Conservation (phyloP, 2,329 filamentous ascomycete genomes). For the Colletotrichum somersetense region DNA sequence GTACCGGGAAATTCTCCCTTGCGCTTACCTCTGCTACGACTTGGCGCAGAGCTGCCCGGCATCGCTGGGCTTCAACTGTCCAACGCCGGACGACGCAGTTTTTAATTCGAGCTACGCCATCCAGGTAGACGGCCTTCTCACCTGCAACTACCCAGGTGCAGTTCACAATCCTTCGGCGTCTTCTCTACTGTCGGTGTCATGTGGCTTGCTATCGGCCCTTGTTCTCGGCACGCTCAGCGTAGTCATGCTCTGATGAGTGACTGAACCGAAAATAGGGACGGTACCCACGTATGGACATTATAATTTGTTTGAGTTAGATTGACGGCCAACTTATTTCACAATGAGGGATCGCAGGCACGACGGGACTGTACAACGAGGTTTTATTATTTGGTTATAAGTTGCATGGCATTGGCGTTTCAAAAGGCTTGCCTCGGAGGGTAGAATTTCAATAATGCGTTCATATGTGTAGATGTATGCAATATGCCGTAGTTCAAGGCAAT, state of each 20-base stretch:
- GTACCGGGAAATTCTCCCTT: constrained; percentile 93
- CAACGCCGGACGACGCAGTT: constrained; percentile 54
- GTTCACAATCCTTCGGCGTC: constrained; percentile 62
- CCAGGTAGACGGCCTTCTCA: constrained; percentile 49
- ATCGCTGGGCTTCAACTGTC: constrained; percentile 81
- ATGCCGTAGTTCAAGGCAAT: not conserved
- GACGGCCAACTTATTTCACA: constrained; percentile 25
- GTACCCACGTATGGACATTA: not conserved
- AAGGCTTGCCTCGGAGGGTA: not conserved
- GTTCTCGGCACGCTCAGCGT: constrained; percentile 23
- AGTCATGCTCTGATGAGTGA: constrained; percentile 15
- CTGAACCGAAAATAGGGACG: too few species aligned
- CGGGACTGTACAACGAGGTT: constrained; percentile 15
- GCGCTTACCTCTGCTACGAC: constrained; percentile 87
- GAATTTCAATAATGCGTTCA: not conserved
- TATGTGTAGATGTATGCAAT: not conserved
- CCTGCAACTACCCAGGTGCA: constrained; percentile 73
- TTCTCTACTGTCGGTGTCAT: constrained; percentile 43
- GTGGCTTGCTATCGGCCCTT: constrained; percentile 41
- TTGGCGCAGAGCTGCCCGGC: constrained; percentile 89
- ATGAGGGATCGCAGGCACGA: not conserved
- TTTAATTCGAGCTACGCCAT: constrained; percentile 62
- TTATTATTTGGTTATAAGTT: constrained; percentile 13
- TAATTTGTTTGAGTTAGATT: constrained; percentile 17
- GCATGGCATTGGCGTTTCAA: constrained; percentile 41